Evolutionary conservation across 305 asterid species (phyloP), one percentile per base, ranked within the genome.

Genomic region (Plantago lanceolata): DNA sequence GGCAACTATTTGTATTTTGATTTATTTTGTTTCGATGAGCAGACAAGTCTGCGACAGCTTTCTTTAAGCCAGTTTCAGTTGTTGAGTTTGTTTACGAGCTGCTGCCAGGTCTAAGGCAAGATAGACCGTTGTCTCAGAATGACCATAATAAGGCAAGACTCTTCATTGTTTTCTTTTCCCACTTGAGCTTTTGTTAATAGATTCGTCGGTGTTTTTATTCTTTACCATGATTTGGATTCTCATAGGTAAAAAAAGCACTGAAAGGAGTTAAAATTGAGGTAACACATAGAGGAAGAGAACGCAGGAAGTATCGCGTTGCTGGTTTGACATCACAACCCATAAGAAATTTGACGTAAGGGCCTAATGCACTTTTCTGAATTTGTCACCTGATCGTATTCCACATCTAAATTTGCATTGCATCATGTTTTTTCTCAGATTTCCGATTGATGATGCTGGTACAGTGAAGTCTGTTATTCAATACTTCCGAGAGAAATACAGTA

Each of bases 31-130:
- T 35, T 19, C 66, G 12, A 59, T 45, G 72, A 65, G 68, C 94
- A 94, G 99, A 94, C 77, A 94, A 88, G 96, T 94, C 99, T 19
- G 90, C 99, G 37, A 94, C 96, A 28, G 96, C 97, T 14, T 94
- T 94, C 79, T 86, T 94, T 50, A 97, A 90, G 85, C 94, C 99
- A 59, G 88, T 94, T 24, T 92, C 91, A 2, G 96, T 94, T 17
- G 84, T 88, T 54, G 96, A 85, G 16, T 94, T 94, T 66, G 97
- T 90, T 11, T 51, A 82, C 49, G 86, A 88, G 77, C 96, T 94
- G 74, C 89, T 90, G 80, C 66, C 78, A 94, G 77, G 97, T n/a
- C n/a, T n/a, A 90, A 56, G 85, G 5, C 70, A 87, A 4, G 57
- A 89, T 20, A 81, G 96, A 59, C 95, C 95, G 35, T 75, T 94